A percentile compares a stretch with the other conserved stretches of the same genome.
Conservation (phyloP, 768 basidiomycete species). For the Amanita thiersii region DNA sequence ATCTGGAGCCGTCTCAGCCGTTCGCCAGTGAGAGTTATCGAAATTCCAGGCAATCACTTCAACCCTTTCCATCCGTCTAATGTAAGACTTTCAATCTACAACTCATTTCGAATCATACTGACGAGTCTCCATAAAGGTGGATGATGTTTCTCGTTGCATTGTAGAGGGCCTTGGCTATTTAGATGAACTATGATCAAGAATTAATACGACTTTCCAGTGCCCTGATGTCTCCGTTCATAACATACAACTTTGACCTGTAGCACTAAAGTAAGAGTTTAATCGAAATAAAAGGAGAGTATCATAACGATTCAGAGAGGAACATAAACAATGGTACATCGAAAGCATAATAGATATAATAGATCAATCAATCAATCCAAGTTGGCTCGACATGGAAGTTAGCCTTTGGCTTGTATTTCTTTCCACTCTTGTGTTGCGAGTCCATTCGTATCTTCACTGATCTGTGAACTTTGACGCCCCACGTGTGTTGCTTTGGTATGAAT, state of each 20-base stretch:
- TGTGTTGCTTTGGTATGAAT: conserved; percentile 33
- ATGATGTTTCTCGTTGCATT: too few species aligned
- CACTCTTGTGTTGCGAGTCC: conserved; percentile 37
- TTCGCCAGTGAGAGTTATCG: conserved; percentile 29
- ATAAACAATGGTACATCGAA: too few species aligned
- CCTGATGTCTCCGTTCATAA: too few species aligned
- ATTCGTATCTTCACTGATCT: conserved; percentile 44
- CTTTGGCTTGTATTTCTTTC: conserved; percentile 21
- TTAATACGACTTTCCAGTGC: too few species aligned
- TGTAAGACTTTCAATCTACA: conserved; percentile 25
- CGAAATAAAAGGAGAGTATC: too few species aligned
- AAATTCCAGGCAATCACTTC: conserved; percentile 66
- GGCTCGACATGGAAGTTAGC: conserved; percentile 21
- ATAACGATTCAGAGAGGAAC: too few species aligned
- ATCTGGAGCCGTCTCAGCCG: conserved; percentile 44
- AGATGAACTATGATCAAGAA: too few species aligned
- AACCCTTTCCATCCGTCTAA: conserved; percentile 41
- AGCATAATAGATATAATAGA: background rate
- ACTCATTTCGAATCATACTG: too few species aligned
- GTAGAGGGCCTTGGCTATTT: too few species aligned
- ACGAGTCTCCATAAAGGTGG: too few species aligned
- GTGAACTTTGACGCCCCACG: conserved; percentile 37
- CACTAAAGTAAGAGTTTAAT: too few species aligned
- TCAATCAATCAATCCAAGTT: conserved; percentile 25
- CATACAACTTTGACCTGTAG: too few species aligned